These are phyloP conservation scores for Peronospora farinosa DNA, from an alignment of 352 stramenopile species.

Conservation along the genomic window DNA sequence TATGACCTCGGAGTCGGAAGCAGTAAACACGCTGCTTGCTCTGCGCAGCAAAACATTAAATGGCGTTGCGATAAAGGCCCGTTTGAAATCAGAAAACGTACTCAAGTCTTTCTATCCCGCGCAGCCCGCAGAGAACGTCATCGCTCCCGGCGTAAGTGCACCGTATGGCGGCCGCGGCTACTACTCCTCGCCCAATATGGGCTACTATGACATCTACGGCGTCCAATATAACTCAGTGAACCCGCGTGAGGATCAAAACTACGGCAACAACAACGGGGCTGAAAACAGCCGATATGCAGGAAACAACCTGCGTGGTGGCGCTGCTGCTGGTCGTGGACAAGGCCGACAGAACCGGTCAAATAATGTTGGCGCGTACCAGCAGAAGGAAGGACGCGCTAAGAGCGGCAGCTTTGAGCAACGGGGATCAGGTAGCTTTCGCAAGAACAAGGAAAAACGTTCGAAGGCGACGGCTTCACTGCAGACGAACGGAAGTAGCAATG, in stretches of 20 bases:
- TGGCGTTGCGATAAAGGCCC: conserved; percentile 82
- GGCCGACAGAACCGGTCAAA: conserved; percentile 34
- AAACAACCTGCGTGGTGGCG: conserved; percentile 28
- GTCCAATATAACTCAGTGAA: conserved; percentile 58
- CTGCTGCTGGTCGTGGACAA: conserved; percentile 22
- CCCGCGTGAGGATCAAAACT: conserved; percentile 20
- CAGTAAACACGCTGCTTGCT: conserved; percentile 76
- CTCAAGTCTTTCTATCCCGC: conserved; percentile 88
- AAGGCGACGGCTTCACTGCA: conserved; percentile 39
- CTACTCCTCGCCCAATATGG: conserved; percentile 45
- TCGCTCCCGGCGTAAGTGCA: conserved; percentile 28
- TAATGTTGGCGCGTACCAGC: conserved; percentile 21
- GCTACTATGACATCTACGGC: conserved; percentile 81
- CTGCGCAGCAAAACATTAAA: conserved; percentile 89
- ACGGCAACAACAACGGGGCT: conserved; percentile 32
- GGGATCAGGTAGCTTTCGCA: conserved; percentile 30
- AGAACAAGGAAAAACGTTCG: conserved; percentile 61
- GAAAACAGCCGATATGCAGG: conserved; percentile 36
- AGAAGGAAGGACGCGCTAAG: conserved; percentile 45
- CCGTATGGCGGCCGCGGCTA: conserved; percentile 60
- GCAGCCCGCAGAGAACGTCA: conserved; percentile 48
- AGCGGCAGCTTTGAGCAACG: conserved; percentile 55
- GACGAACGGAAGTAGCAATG: conserved; percentile 24
- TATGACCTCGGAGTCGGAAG: conserved; percentile 84
- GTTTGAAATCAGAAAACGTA: conserved; percentile 90